Percentiles rank a stretch among this genome's conserved stretches.
These are phyloP conservation scores for Xylaria acuta DNA, from an alignment of 495 filamentous ascomycete genomes.

Conservation along the genomic window DNA sequence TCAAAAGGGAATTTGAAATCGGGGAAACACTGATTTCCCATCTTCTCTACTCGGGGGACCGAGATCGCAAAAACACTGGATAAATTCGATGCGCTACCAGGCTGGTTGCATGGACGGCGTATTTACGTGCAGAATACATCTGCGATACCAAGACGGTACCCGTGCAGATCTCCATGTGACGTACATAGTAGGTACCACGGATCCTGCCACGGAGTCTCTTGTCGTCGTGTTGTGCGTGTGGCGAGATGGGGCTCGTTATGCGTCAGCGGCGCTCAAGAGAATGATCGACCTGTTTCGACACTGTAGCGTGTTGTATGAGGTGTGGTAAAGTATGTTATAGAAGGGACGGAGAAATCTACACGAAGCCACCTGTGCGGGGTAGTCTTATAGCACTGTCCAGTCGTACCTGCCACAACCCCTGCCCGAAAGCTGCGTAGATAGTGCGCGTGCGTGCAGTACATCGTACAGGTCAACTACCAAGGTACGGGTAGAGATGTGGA, in stretches of 20 bases:
- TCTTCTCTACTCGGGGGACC: constrained; percentile 15
- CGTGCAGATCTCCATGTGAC: not conserved
- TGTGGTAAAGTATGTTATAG: too few species aligned
- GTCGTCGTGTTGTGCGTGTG: not conserved
- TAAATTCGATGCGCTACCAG: constrained; percentile 21
- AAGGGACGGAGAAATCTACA: too few species aligned
- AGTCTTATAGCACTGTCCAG: too few species aligned
- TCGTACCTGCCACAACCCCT: too few species aligned
- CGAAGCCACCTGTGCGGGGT: too few species aligned
- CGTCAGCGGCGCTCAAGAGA: constrained; percentile 18
- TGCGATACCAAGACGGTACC: not conserved
- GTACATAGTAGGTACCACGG: too few species aligned
- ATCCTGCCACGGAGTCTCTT: not conserved
- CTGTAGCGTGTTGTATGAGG: too few species aligned
- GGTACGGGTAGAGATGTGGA: not conserved
- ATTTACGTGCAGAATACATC: not conserved
- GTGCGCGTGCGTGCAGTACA: not conserved
- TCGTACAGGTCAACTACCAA: not conserved
- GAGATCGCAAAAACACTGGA: constrained; percentile 17
- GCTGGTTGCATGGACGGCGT: constrained; percentile 13
- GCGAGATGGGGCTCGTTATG: not conserved
- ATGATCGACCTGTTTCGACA: constrained; percentile 11
- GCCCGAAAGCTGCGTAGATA: not conserved
- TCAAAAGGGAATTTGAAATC: constrained; percentile 39
- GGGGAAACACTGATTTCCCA: constrained; percentile 42